Evolutionary conservation across 1,284 basidiomycete species (phyloP).

Genomic region (Paramarasmius palmivorus): DNA sequence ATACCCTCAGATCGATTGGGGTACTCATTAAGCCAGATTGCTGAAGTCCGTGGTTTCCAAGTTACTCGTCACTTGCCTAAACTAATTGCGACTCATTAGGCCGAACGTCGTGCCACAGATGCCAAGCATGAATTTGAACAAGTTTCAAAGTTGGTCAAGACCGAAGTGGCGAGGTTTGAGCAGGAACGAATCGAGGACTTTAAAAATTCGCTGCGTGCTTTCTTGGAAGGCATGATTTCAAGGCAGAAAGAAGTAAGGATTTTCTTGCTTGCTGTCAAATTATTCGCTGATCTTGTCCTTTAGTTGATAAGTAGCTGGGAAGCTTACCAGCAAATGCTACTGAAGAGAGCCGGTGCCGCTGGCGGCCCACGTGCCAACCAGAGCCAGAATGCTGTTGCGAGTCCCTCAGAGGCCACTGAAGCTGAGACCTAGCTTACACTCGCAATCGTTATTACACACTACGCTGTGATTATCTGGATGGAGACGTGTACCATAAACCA

Average conservation of each 20-base stretch:
- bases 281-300: background rate
- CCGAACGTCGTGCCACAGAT: conserved; percentile 81
- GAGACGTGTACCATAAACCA: too few relatives aligned
- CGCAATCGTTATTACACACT: too few relatives aligned
- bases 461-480: too few relatives aligned
- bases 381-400: too few relatives aligned
- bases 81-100: conserved; percentile 42
- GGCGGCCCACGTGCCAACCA: conserved; percentile 8
- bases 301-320: conserved; percentile 76
- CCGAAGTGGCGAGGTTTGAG: conserved; percentile 93
- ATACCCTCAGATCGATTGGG: conserved; percentile 67
- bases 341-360: conserved; percentile 48
- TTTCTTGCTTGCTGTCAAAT: conserved; percentile 2
- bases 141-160: conserved; percentile 84
- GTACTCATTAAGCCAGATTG: conserved; percentile 71
- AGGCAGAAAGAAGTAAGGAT: conserved; percentile 76
- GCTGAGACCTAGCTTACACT: too few relatives aligned
- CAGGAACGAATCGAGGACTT: conserved; percentile 91
- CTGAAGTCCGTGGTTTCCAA: conserved; percentile 57
- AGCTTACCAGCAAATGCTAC: conserved; percentile 65
- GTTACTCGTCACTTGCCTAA: conserved; percentile 1
- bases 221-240: conserved; percentile 81
- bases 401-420: too few relatives aligned
- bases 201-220: conserved; percentile 73
- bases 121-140: conserved; percentile 87